Conservation (phyloP, 208 protist species). For the Acanthamoeba lenticulata region DNA sequence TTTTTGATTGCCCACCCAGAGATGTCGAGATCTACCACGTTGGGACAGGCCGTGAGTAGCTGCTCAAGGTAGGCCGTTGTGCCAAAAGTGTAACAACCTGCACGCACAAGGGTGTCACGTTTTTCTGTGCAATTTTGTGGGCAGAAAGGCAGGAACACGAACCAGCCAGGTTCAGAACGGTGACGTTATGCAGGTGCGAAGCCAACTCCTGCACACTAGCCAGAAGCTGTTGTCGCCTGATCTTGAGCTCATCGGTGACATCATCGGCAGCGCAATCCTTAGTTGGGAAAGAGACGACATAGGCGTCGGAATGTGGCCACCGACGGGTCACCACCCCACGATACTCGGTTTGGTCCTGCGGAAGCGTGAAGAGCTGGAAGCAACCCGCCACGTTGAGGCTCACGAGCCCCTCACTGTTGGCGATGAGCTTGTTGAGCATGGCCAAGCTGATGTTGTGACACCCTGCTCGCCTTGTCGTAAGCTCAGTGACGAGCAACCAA, state of each 20-base stretch:
- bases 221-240: no score
- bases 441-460: constrained; percentile 23
- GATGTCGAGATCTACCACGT: neutral
- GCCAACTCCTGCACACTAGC: neutral
- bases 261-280: no score
- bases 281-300: no score
- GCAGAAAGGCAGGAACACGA: no score
- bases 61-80: neutral
- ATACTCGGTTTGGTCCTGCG: neutral
- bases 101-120: no score
- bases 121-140: no score
- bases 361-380: neutral
- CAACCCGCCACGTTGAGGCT: neutral
- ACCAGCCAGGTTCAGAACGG: neutral
- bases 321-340: neutral
- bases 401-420: neutral
- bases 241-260: no score
- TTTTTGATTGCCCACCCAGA: neutral
- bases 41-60: neutral
- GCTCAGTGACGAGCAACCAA: neutral
- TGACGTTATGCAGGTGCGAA: neutral
- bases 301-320: no score
- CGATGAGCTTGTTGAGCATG: constrained; percentile 1
- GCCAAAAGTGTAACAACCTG: neutral
- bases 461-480: neutral